These are phyloP conservation scores for Metschnikowia sp. DNA, from an alignment of 805 yeast species.

Conservation along the genomic window DNA sequence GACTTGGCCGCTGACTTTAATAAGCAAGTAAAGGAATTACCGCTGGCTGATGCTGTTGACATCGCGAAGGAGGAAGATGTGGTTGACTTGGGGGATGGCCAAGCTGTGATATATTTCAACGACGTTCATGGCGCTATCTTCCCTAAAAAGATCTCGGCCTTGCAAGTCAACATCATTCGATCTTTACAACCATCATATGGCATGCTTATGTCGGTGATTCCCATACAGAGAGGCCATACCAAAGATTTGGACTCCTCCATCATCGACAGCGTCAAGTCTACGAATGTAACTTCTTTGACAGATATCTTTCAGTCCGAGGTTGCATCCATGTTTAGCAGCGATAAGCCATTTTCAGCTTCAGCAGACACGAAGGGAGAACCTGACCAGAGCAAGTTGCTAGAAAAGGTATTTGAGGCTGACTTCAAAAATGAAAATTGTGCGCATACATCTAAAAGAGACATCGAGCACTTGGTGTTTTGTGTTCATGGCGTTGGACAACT, in stretches of 20 bases:
- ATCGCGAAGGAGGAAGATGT: conserved; percentile 28
- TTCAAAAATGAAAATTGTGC: conserved; percentile 2
- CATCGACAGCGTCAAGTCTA: conserved; percentile 29
- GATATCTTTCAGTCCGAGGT: conserved; percentile 33
- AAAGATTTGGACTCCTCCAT: conserved; percentile 29
- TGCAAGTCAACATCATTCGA: conserved; percentile 35
- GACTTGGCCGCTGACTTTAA: conserved; percentile 22
- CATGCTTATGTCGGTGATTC: conserved; percentile 45
- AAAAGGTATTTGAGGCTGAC: conserved; percentile 13
- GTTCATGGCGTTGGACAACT: conserved; percentile 95
- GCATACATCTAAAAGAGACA: conserved; percentile 22
- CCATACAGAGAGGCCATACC: conserved; percentile 50
- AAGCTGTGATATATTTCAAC: conserved; percentile 39
- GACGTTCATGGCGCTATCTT: conserved; percentile 45
- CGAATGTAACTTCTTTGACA: conserved; percentile 32
- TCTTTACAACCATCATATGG: conserved; percentile 33
- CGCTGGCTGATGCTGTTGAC: conserved; percentile 12
- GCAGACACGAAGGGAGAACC: conserved; percentile 6
- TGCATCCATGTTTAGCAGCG: conserved; percentile 17
- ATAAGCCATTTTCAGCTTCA: conserved; percentile 15
- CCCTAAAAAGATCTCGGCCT: conserved; percentile 40
- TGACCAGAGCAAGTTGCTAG: conserved; percentile 16
- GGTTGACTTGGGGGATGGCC: conserved; percentile 30
- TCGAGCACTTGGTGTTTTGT: conserved; percentile 74
- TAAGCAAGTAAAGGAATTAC: conserved; percentile 10